Evolutionary conservation across 371 early-diverging fungal species (phyloP).

Genomic region (Chytridium lagenaria): DNA sequence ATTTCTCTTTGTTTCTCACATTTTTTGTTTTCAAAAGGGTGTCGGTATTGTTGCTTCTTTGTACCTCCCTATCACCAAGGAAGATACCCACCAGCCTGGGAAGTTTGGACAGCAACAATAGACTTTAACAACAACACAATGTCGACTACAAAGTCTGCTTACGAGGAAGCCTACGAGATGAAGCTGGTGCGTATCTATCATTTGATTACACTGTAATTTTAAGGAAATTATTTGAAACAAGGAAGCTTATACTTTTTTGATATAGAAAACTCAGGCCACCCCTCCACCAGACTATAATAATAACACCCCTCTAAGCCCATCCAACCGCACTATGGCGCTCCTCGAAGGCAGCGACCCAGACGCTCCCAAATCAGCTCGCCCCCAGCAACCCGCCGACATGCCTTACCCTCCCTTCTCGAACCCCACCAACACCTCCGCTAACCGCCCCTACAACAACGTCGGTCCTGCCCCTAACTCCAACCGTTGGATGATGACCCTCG

Average conservation of each 20-base stretch:
- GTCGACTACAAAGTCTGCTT: neutral
- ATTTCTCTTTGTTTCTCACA: neutral
- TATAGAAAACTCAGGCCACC: too few species aligned
- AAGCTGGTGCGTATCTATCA: neutral
- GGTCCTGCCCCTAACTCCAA: neutral
- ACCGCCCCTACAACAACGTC: neutral
- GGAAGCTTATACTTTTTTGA: too few species aligned
- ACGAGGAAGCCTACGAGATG: neutral
- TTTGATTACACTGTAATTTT: neutral
- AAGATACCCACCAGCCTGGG: too few species aligned
- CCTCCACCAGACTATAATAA: neutral
- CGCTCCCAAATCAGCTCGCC: neutral
- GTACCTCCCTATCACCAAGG: neutral
- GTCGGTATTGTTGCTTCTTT: neutral
- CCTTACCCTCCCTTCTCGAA: neutral
- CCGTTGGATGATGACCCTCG: too few species aligned
- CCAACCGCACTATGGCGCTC: conserved; percentile 9
- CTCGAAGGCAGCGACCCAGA: conserved; percentile 11
- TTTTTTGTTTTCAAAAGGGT: neutral
- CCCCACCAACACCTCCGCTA: neutral
- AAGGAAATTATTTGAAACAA: neutral
- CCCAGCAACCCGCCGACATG: neutral
- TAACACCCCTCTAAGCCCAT: neutral
- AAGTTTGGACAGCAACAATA: too few species aligned
- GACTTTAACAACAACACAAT: neutral